phyloP scores from a whole-genome alignment of 768 basidiomycete species.

The Lactarius akahatsu region DNA sequence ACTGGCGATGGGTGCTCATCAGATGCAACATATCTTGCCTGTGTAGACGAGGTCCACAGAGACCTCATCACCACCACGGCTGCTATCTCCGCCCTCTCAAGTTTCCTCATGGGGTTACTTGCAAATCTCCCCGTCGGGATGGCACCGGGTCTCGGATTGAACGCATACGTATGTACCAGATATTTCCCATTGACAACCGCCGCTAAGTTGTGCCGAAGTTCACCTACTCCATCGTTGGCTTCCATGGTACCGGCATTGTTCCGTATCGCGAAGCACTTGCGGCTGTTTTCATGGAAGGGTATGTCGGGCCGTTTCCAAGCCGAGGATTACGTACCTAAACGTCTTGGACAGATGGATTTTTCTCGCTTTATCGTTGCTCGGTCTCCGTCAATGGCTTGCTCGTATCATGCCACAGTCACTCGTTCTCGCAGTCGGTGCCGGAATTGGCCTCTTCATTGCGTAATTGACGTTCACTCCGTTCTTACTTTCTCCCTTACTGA shows the following conservation, averaged over 20 bases:
- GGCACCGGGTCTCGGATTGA: slow-evolving; percentile 82
- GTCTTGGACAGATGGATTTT: slow-evolving; percentile 65
- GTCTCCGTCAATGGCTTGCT: slow-evolving; percentile 87
- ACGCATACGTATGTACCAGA: slow-evolving; percentile 62
- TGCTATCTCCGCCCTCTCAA: slow-evolving; percentile 69
- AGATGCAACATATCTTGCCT: slow-evolving; percentile 55
- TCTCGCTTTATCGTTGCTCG: slow-evolving; percentile 73
- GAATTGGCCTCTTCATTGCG: slow-evolving; percentile 88
- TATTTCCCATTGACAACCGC: background rate
- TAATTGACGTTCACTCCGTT: slow-evolving; percentile 39
- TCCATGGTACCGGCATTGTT: slow-evolving; percentile 72
- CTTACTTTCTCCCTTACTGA: background rate
- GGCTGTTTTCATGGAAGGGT: slow-evolving; percentile 89
- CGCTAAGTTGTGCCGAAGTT: slow-evolving; percentile 48
- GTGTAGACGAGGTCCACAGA: slow-evolving; percentile 57
- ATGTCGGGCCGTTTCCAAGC: slow-evolving; percentile 31
- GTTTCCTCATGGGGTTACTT: slow-evolving; percentile 78
- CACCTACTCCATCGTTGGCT: slow-evolving; percentile 84
- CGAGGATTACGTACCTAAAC: background rate
- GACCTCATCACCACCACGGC: slow-evolving; percentile 86
- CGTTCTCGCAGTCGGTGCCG: slow-evolving; percentile 79
- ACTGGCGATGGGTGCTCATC: slow-evolving; percentile 52
- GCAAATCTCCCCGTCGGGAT: slow-evolving; percentile 90
- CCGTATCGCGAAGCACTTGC: slow-evolving; percentile 77
- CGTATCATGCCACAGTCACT: slow-evolving; percentile 87